Percentiles rank a stretch among this genome's conserved stretches.
phyloP scores from a whole-genome alignment of 2,329 filamentous ascomycete species.

The Fusarium begoniae region DNA sequence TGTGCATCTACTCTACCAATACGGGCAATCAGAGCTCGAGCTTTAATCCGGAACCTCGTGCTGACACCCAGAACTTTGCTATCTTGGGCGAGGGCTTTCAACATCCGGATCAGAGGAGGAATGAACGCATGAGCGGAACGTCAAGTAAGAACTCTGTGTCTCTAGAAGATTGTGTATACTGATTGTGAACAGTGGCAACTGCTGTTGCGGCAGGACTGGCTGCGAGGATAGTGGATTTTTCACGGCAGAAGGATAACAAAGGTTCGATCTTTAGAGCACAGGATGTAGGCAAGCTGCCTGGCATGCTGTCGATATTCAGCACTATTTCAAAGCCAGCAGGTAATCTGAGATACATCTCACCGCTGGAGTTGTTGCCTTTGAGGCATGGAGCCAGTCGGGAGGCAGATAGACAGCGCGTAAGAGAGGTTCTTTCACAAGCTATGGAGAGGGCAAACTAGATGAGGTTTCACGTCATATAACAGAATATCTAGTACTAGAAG shows the following conservation, averaged over 20 bases:
- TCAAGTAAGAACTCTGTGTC: background rate
- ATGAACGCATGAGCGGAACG: accelerated
- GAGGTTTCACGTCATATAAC: accelerated
- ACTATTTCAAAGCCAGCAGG: background rate
- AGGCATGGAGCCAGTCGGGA: background rate
- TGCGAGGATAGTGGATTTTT: accelerated
- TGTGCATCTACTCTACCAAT: background rate
- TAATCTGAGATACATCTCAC: background rate
- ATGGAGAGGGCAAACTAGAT: background rate
- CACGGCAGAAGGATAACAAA: background rate
- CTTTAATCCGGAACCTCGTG: background rate
- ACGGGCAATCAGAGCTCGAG: background rate
- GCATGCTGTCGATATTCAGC: background rate
- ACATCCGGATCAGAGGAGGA: background rate
- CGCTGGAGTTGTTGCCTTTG: accelerated
- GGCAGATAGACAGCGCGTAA: accelerated
- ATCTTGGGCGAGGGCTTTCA: background rate
- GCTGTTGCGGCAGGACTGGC: background rate
- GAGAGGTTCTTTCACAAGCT: background rate
- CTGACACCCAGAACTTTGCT: accelerated
- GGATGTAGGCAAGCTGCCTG: background rate
- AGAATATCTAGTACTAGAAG: accelerated
- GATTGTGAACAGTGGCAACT: background rate
- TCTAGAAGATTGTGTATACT: accelerated
- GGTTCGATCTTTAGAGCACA: accelerated